Evolutionary conservation across 2,329 filamentous ascomycete species (phyloP).

Genomic region (Fusarium neocosmosporiellum): DNA sequence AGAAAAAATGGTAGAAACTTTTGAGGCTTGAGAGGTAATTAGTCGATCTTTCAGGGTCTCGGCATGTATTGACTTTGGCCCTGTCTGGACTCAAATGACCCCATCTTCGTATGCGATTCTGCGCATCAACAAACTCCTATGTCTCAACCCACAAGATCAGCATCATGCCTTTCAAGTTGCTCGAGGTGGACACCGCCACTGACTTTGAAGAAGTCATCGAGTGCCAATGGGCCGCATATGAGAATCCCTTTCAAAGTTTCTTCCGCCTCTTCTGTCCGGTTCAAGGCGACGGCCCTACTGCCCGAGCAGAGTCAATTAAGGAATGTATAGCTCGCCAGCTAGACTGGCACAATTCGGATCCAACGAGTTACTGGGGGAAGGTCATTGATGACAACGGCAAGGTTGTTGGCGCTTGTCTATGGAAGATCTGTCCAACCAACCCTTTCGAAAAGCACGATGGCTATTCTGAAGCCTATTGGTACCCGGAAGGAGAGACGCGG

Average conservation of each 20-base stretch:
- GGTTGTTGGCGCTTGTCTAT: constrained; percentile 34
- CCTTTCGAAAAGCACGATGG: constrained; percentile 22
- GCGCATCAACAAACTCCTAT: neutral
- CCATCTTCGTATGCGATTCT: neutral
- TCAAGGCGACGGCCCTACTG: constrained; percentile 9
- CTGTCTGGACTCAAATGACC: too few relatives aligned
- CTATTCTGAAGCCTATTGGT: constrained; percentile 25
- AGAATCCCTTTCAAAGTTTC: constrained; percentile 26
- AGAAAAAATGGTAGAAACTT: too few relatives aligned
- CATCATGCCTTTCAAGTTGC: constrained; percentile 29
- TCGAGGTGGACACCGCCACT: constrained; percentile 23
- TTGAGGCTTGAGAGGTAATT: too few relatives aligned
- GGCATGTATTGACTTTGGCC: too few relatives aligned
- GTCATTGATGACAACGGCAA: constrained; percentile 30
- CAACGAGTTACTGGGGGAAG: constrained; percentile 30
- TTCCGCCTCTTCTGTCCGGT: constrained; percentile 37
- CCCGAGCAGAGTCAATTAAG: constrained; percentile 21
- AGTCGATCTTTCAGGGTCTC: too few relatives aligned
- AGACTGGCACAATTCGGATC: constrained; percentile 31
- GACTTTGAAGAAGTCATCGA: constrained; percentile 34
- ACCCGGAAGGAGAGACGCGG: constrained; percentile 31
- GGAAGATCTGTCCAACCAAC: constrained; percentile 26
- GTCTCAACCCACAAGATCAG: neutral
- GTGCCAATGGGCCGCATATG: constrained; percentile 31
- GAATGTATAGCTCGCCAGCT: constrained; percentile 13